Percentiles rank a stretch among this genome's conserved stretches.
Evolutionary conservation across 257 asterid genomes (phyloP).

Genomic region (Nicotiana obtusifolia): DNA sequence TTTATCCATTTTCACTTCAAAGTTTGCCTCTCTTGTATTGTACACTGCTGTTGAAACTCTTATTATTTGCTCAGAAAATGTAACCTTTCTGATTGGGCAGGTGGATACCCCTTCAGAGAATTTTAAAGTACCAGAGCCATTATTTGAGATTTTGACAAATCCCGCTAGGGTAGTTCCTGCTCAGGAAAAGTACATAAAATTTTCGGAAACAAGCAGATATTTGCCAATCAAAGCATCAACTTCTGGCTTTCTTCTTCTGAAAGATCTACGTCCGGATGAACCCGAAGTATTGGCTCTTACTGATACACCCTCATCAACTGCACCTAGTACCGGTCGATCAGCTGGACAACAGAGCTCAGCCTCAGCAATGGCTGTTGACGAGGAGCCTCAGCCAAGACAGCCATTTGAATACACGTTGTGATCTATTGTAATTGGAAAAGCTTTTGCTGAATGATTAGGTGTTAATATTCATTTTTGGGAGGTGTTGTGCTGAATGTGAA

Average conservation of each 20-base stretch:
- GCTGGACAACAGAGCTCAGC: slow-evolving; percentile 48
- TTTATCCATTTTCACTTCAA: neutral
- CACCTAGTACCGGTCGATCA: slow-evolving; percentile 44
- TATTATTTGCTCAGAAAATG: neutral
- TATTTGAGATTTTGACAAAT: slow-evolving; percentile 70
- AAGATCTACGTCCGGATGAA: slow-evolving; percentile 72
- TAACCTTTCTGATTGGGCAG: slow-evolving; percentile 29
- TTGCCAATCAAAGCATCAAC: slow-evolving; percentile 76
- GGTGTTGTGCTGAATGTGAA: too few relatives aligned
- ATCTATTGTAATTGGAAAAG: neutral
- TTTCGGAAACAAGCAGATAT: slow-evolving; percentile 76
- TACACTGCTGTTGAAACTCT: neutral
- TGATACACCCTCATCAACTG: slow-evolving; percentile 57
- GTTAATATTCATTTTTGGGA: too few relatives aligned
- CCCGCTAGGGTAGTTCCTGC: slow-evolving; percentile 91
- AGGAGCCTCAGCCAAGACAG: slow-evolving; percentile 92
- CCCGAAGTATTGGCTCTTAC: slow-evolving; percentile 72
- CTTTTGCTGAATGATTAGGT: neutral
- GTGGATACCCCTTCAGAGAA: slow-evolving; percentile 53
- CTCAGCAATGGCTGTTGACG: slow-evolving; percentile 81
- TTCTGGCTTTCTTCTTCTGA: slow-evolving; percentile 83
- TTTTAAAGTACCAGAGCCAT: slow-evolving; percentile 72
- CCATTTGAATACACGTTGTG: slow-evolving; percentile 71
- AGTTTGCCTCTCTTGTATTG: neutral
- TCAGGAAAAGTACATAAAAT: slow-evolving; percentile 75